Conservation (phyloP, 1,284 basidiomycete species). For the Mycosarcoma mackinlayi region DNA sequence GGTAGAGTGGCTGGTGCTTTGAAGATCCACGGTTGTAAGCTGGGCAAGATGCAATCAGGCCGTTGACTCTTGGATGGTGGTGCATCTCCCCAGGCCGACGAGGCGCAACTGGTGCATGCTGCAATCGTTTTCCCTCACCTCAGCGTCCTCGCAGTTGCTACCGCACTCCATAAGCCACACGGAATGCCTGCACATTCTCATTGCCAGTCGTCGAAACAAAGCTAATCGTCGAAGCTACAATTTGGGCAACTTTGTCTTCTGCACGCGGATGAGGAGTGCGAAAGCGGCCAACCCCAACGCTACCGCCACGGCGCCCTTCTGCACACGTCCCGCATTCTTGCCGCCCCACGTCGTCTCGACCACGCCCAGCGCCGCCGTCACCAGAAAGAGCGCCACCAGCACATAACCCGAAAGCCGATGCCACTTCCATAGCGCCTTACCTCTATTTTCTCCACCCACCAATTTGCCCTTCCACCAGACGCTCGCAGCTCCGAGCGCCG, state of each 20-base stretch:
- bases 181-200: no score
- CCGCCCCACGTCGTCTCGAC: conserved; percentile 50
- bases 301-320: conserved; percentile 11
- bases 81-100: no score
- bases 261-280: conserved; percentile 19
- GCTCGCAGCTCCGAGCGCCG: conserved; percentile 51
- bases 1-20: no score
- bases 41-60: no score
- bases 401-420: conserved; percentile 51
- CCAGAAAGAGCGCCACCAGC: conserved; percentile 44
- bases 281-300: conserved; percentile 6
- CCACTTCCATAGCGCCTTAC: conserved; percentile 55
- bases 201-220: no score
- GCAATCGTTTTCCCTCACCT: no score
- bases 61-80: no score
- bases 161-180: no score
- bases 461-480: conserved; percentile 50
- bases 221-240: conserved; percentile 10
- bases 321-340: conserved; percentile 11
- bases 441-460: conserved; percentile 43
- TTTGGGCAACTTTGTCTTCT: conserved; percentile 45
- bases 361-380: conserved; percentile 37
- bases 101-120: no score
- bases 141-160: no score
- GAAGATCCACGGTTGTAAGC: no score